A percentile compares a stretch with the other conserved stretches of the same genome.
phyloP scores from a whole-genome alignment of 176 grass and related monocot species.

The Aegilops bicornis region DNA sequence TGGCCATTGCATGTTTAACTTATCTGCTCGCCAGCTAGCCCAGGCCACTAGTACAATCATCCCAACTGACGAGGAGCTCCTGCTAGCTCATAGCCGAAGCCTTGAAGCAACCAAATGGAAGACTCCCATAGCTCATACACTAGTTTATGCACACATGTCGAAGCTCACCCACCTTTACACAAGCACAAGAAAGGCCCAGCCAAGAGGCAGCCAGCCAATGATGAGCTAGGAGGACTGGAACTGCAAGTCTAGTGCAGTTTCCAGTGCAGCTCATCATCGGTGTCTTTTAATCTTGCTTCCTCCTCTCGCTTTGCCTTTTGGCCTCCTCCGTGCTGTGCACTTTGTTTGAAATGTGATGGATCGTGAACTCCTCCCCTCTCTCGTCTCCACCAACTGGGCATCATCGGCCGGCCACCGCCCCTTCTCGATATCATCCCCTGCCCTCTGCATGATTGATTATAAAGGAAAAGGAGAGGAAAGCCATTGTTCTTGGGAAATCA shows the following conservation, averaged over 20 bases:
- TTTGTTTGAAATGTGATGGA: not conserved
- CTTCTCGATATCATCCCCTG: not conserved
- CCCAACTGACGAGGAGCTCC: not conserved
- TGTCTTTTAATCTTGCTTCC: constrained; percentile 24
- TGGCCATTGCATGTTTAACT: not conserved
- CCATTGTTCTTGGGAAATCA: not conserved
- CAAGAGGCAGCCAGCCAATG: constrained; percentile 12
- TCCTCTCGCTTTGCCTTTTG: not conserved
- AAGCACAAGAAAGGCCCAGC: constrained; percentile 23
- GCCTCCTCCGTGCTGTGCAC: not conserved
- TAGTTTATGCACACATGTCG: constrained; percentile 11
- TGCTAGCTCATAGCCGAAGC: not conserved
- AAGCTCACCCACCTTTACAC: constrained; percentile 33
- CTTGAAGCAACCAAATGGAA: constrained; percentile 8
- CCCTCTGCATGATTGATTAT: too few relatives aligned
- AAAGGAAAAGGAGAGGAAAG: not conserved
- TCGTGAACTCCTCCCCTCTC: too few relatives aligned
- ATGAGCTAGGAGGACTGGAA: not conserved
- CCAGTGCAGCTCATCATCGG: constrained; percentile 28
- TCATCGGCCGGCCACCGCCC: not conserved
- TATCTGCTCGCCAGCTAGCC: not conserved
- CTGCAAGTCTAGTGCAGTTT: constrained; percentile 16
- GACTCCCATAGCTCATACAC: not conserved
- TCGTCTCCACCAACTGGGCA: not conserved
- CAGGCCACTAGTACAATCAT: not conserved